These are phyloP conservation scores for Phaeosphaeria sp. DNA, from an alignment of 2,329 filamentous ascomycete species.

Conservation along the genomic window DNA sequence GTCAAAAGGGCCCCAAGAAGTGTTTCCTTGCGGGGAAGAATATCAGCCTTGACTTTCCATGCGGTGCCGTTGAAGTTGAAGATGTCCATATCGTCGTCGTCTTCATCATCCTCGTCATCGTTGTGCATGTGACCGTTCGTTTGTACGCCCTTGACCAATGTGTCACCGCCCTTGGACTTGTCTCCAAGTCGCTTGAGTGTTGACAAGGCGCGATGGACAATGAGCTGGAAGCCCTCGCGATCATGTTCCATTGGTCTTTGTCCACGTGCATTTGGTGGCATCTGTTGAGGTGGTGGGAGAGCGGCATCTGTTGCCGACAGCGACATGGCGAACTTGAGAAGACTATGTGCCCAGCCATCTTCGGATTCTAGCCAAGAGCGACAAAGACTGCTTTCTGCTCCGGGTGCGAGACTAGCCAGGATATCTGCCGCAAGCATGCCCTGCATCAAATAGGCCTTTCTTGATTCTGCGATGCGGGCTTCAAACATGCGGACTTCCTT, in stretches of 20 bases:
- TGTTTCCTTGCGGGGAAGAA: constrained; percentile 54
- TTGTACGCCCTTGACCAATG: constrained; percentile 36
- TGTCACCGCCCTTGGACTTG: constrained; percentile 48
- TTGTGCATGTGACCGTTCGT: constrained; percentile 35
- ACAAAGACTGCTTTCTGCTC: constrained; percentile 74
- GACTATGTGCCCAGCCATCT: constrained; percentile 82
- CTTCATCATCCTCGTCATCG: constrained; percentile 34
- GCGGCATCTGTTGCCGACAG: constrained; percentile 54
- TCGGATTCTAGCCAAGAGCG: constrained; percentile 82
- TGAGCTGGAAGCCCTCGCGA: constrained; percentile 46
- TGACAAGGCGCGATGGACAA: constrained; percentile 54
- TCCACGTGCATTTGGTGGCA: constrained; percentile 37
- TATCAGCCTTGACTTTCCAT: constrained; percentile 49
- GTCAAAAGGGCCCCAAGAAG: constrained; percentile 56
- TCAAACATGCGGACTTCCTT: constrained; percentile 47
- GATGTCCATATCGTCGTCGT: constrained; percentile 43
- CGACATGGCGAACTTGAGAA: constrained; percentile 77
- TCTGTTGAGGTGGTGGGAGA: constrained; percentile 30
- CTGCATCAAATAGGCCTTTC: constrained; percentile 91
- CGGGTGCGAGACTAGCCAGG: constrained; percentile 75
- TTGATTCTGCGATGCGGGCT: constrained; percentile 74
- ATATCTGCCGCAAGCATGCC: constrained; percentile 91
- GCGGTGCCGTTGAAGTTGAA: constrained; percentile 37
- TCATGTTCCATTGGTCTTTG: constrained; percentile 44
- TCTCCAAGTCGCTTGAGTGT: constrained; percentile 57